Conservation (phyloP, 345 rosid genomes). For the Limnanthes douglasii region DNA sequence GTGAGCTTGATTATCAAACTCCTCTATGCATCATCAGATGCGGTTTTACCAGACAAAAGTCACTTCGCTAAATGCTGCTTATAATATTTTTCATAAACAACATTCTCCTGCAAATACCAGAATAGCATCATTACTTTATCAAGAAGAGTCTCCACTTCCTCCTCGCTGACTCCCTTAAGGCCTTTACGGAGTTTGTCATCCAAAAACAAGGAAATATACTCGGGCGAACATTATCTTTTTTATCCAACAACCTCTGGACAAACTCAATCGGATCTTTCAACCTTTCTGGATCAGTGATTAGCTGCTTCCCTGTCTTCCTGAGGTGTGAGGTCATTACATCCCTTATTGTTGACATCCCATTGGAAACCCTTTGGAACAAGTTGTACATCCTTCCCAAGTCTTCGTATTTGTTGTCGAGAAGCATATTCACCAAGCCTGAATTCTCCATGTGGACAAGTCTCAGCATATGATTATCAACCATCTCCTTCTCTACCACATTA, state of each 20-base stretch:
- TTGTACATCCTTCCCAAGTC: slow-evolving; percentile 90
- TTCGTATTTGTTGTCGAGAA: slow-evolving; percentile 76
- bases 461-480: slow-evolving; percentile 96
- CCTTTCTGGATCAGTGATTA: slow-evolving; percentile 87
- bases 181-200: slow-evolving; percentile 95
- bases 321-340: slow-evolving; percentile 91
- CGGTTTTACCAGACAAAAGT: slow-evolving; percentile 84
- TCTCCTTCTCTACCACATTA: slow-evolving; percentile 92
- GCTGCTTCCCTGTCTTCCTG: slow-evolving; percentile 85
- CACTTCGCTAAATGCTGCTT: slow-evolving; percentile 97
- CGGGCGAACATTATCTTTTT: slow-evolving; percentile 96
- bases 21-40: slow-evolving; percentile 91
- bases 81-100: slow-evolving; percentile 92
- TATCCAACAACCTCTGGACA: slow-evolving; percentile 89
- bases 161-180: slow-evolving; percentile 78
- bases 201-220: slow-evolving; percentile 84
- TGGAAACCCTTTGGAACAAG: slow-evolving; percentile 70
- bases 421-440: slow-evolving; percentile 92
- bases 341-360: slow-evolving; percentile 57
- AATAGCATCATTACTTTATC: slow-evolving; percentile 99
- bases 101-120: slow-evolving; percentile 98
- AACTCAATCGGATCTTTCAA: slow-evolving; percentile 91
- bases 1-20: slow-evolving; percentile 92
- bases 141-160: slow-evolving; percentile 79
- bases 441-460: slow-evolving; percentile 97